These are phyloP conservation scores for Zelopaecilomyces penicillatus DNA, from an alignment of 2,329 filamentous ascomycete genomes.

Conservation along the genomic window DNA sequence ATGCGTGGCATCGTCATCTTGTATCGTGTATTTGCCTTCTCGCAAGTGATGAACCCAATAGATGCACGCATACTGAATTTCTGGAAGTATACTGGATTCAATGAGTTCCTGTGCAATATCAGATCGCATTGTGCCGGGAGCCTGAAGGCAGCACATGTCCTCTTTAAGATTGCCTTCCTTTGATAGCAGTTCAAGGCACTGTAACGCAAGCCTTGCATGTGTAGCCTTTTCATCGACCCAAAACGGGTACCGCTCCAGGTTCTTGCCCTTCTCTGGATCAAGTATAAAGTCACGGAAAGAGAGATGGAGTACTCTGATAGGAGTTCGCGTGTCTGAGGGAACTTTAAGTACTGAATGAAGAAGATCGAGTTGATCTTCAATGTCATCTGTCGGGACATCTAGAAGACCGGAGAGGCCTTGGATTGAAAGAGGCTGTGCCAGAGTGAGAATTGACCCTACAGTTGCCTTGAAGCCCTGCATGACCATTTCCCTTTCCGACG, in stretches of 20 bases:
- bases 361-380: constrained; percentile 16
- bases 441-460: constrained; percentile 22
- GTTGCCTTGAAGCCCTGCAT: constrained; percentile 18
- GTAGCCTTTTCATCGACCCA: constrained; percentile 8
- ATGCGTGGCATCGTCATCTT: constrained; percentile 21
- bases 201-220: background rate
- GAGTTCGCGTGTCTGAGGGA: constrained; percentile 13
- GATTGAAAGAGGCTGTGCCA: constrained; percentile 22
- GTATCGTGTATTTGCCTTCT: constrained; percentile 17
- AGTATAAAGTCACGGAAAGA: constrained; percentile 28
- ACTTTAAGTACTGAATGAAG: constrained; percentile 29
- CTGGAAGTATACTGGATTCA: constrained; percentile 15
- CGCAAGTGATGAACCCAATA: constrained; percentile 29
- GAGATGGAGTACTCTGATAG: constrained; percentile 25
- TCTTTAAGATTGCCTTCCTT: constrained; percentile 19
- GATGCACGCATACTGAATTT: constrained; percentile 31
- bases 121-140: background rate
- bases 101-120: constrained; percentile 3
- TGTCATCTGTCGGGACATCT: constrained; percentile 4
- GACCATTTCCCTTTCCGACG: constrained; percentile 2
- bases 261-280: constrained; percentile 15
- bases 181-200: constrained; percentile 19
- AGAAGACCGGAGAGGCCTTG: constrained; percentile 20
- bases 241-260: constrained; percentile 9
- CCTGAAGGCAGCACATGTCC: constrained; percentile 11